A percentile compares a stretch with the other conserved stretches of the same genome.
These are phyloP conservation scores for Schizothecium vesticola DNA, from an alignment of 495 filamentous ascomycete species.

Conservation along the genomic window DNA sequence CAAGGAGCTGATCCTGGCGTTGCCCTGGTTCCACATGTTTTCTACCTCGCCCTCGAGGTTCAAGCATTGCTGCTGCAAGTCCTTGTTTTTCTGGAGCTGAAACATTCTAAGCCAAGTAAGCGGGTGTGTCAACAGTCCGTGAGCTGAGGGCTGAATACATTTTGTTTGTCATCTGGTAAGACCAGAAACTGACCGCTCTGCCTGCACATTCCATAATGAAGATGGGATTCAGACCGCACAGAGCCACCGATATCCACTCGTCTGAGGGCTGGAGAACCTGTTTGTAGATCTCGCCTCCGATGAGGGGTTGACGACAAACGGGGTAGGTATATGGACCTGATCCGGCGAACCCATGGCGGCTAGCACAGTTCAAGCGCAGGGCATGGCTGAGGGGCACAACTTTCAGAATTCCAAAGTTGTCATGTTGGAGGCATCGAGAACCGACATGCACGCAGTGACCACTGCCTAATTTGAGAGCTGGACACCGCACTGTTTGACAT, in stretches of 20 bases:
- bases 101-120: slow-evolving; percentile 55
- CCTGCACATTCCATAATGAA: slow-evolving; percentile 89
- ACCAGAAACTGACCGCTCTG: slow-evolving; percentile 80
- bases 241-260: slow-evolving; percentile 87
- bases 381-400: slow-evolving; percentile 59
- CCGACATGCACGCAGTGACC: slow-evolving; percentile 84
- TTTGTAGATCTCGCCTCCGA: slow-evolving; percentile 66
- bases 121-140: background rate
- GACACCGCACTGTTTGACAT: slow-evolving; percentile 72
- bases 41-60: slow-evolving; percentile 66
- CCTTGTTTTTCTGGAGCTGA: slow-evolving; percentile 40
- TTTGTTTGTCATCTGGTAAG: slow-evolving; percentile 86
- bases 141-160: slow-evolving; percentile 49
- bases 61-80: slow-evolving; percentile 6
- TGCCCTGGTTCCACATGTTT: slow-evolving; percentile 75
- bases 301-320: slow-evolving; percentile 67
- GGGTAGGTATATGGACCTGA: slow-evolving; percentile 62
- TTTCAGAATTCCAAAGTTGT: slow-evolving; percentile 3
- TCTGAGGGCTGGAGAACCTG: slow-evolving; percentile 73
- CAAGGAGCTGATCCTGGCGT: slow-evolving; percentile 66
- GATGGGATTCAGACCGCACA: slow-evolving; percentile 78
- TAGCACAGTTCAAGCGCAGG: slow-evolving; percentile 76
- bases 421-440: slow-evolving; percentile 12
- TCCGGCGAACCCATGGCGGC: slow-evolving; percentile 58
- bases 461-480: slow-evolving; percentile 70